A percentile compares a stretch with the other conserved stretches of the same genome.
Conservation (phyloP, 805 yeast species). For the Candida vaughaniae region DNA sequence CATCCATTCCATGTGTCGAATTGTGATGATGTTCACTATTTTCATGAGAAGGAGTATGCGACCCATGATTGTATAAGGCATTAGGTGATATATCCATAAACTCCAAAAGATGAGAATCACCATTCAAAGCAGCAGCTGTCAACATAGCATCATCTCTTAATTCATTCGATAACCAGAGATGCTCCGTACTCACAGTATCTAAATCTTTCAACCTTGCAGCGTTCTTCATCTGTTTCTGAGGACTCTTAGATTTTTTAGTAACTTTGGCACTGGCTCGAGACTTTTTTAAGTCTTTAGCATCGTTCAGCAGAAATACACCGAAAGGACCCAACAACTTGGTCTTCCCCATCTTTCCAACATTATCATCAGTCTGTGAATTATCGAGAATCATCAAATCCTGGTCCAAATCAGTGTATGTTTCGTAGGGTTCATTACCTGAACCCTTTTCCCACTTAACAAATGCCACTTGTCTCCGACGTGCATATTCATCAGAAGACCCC, state of each 20-base stretch:
- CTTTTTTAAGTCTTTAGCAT: conserved; percentile 4
- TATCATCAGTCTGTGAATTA: conserved; percentile 33
- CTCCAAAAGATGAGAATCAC: conserved; percentile 58
- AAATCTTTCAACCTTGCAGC: neutral
- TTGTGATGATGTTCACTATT: neutral
- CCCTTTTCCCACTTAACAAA: conserved; percentile 68
- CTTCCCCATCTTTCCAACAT: conserved; percentile 37
- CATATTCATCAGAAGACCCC: conserved; percentile 47
- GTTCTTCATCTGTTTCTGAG: neutral
- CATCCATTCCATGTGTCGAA: neutral
- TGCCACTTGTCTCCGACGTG: conserved; percentile 62
- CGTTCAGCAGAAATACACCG: conserved; percentile 59
- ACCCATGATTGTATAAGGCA: conserved; percentile 3
- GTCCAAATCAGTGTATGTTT: conserved; percentile 82
- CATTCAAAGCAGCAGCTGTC: conserved; percentile 69
- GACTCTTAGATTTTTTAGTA: neutral
- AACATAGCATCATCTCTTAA: conserved; percentile 68
- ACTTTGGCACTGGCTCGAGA: neutral
- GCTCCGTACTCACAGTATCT: conserved; percentile 28
- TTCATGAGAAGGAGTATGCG: neutral
- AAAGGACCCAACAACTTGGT: conserved; percentile 73
- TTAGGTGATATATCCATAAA: conserved; percentile 31
- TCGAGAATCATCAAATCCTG: conserved; percentile 59
- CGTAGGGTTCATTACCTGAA: conserved; percentile 45
- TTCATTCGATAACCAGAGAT: conserved; percentile 71